Evolutionary conservation across 495 filamentous ascomycete genomes (phyloP), one percentile per base, ranked within the genome.

Genomic region (Pyrenula aspistea): DNA sequence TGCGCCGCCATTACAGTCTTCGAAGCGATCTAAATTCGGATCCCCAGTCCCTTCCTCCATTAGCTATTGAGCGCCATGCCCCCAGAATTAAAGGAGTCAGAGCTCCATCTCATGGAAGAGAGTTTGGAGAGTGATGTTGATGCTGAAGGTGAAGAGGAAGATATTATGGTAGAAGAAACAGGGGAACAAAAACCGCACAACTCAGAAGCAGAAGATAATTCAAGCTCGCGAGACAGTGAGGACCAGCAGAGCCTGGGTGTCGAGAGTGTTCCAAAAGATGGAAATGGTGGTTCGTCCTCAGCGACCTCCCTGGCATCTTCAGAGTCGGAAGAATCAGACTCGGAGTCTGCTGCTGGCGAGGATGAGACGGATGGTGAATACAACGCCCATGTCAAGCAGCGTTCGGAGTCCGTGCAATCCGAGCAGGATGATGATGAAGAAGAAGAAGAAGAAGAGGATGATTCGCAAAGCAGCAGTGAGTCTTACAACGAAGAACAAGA

Each of bases 401-500:
- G 15, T 42, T 42, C 31, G 15, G 15, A 42, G 15, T 42, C 31
- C 15, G 31, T 42, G 8, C 31, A 4, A 15, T 42, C 31, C 15
- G 31, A 42, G 15, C 8, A 42, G 31, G 31, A 42, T 15, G 31
- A 66, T 49, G 59, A 73, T 4, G 73, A 75, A 63, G 65, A 64
- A 31, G 72, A 67, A 52, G 65, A 60, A 23, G 63, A 68, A 3
- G 73, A 77, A 25, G 71, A 72, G 23, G 71, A 68, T 52, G 68
- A 68, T 56, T 54, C 62, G 22, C 67, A 71, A 2, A 70, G 65
- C 10, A 72, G 74, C 48, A 68, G 67, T 53, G 71, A 73, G 10
- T 71, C 74, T 22, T 78, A 71, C 47, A 73, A 75, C 21, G 71
- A 68, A 25, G 31, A 62, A 58, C 23, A 60, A 63, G n/a, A 21